Evolutionary conservation across 2,329 filamentous ascomycete species (phyloP).

Genomic region (Paraphoma sp.): DNA sequence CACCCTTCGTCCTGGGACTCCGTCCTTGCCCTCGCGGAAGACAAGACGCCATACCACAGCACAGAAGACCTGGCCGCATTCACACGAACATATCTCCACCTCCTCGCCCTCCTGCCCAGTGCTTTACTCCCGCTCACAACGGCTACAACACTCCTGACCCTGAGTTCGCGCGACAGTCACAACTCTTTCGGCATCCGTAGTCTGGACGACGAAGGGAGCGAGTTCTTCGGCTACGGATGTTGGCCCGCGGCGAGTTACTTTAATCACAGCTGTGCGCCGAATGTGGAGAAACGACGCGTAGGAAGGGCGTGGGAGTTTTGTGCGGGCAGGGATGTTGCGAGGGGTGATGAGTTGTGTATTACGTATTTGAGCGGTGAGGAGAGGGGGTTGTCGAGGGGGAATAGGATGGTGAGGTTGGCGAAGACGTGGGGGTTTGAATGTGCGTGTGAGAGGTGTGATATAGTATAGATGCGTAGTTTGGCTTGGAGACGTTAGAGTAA

Average conservation of each 20-base stretch:
- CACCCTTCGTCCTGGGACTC: conserved; percentile 38
- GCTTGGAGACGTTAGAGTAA: background rate
- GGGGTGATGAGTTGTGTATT: conserved; percentile 55
- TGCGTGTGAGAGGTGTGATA: conserved; percentile 49
- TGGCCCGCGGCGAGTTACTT: conserved; percentile 57
- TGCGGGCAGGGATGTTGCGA: conserved; percentile 40
- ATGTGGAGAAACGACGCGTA: conserved; percentile 50
- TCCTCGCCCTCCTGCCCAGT: conserved; percentile 49
- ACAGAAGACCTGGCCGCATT: conserved; percentile 48
- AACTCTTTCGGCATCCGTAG: conserved; percentile 57
- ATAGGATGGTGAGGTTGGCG: conserved; percentile 47
- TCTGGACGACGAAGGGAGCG: conserved; percentile 53
- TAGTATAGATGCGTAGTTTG: background rate
- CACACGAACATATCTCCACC: conserved; percentile 51
- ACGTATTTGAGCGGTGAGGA: conserved; percentile 58
- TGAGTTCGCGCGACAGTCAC: conserved; percentile 52
- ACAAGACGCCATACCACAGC: conserved; percentile 52
- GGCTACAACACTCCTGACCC: conserved; percentile 38
- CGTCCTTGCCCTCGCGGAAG: conserved; percentile 49
- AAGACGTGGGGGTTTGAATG: conserved; percentile 57
- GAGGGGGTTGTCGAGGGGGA: conserved; percentile 43
- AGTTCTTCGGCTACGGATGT: conserved; percentile 57
- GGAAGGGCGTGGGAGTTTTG: conserved; percentile 53
- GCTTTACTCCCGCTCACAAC: conserved; percentile 45
- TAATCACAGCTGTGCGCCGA: conserved; percentile 57